Conservation (phyloP, 768 basidiomycete species). For the Naganishia friedmannii region DNA sequence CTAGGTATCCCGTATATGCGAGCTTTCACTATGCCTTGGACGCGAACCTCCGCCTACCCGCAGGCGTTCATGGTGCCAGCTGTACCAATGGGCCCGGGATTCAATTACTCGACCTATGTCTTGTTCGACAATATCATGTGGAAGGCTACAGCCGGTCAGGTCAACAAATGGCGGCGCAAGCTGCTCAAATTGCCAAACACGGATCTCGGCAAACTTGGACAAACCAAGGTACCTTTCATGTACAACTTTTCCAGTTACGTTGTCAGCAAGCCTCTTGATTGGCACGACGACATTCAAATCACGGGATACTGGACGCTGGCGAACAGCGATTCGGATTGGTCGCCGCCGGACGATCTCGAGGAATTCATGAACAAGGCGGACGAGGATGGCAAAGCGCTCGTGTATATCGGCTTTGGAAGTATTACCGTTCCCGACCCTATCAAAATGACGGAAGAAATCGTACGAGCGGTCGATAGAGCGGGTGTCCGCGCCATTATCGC, state of each 20-base stretch:
- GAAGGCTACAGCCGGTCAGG: constrained; percentile 64
- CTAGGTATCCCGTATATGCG: constrained; percentile 65
- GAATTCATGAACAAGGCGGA: constrained; percentile 62
- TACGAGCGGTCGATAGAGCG: constrained; percentile 63
- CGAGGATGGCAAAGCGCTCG: constrained; percentile 60
- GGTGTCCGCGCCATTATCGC: constrained; percentile 67
- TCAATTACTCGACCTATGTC: constrained; percentile 61
- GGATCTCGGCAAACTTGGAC: constrained; percentile 62
- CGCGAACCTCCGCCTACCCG: constrained; percentile 61
- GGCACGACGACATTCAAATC: constrained; percentile 61
- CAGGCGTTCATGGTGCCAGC: constrained; percentile 64
- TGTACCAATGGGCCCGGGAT: constrained; percentile 61
- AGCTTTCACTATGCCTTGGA: constrained; percentile 53
- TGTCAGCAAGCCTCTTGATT: constrained; percentile 69
- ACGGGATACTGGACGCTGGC: constrained; percentile 65
- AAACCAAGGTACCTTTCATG: constrained; percentile 55
- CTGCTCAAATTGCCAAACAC: constrained; percentile 58
- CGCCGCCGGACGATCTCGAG: constrained; percentile 57
- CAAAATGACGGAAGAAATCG: constrained; percentile 59
- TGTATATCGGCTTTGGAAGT: constrained; percentile 69
- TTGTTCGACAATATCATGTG: constrained; percentile 67
- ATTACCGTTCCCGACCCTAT: constrained; percentile 66
- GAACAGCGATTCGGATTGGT: constrained; percentile 63
- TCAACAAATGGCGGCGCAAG: constrained; percentile 65
- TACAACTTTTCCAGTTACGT: constrained; percentile 70